phyloP scores from a whole-genome alignment of 495 filamentous ascomycete genomes.

The Neurospora hispaniola region DNA sequence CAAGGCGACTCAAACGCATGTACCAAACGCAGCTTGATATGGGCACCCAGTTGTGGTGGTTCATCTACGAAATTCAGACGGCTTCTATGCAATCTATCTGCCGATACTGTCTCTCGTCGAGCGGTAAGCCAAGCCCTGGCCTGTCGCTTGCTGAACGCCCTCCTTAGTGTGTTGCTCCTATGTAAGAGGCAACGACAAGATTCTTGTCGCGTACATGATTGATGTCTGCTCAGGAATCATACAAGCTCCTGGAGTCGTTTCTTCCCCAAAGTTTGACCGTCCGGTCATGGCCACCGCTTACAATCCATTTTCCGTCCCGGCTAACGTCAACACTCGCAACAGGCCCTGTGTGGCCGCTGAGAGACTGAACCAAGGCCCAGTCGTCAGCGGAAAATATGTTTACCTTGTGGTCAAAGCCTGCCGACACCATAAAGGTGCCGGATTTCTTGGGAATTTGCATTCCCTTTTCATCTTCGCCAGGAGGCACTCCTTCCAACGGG shows the following conservation, averaged over 20 bases:
- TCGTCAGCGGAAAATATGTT: conserved; percentile 94
- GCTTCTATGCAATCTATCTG: background rate
- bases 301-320: conserved; percentile 79
- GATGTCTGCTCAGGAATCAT: conserved; percentile 2
- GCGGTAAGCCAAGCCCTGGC: background rate
- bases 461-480: conserved; percentile 51
- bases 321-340: conserved; percentile 84
- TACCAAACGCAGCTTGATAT: background rate
- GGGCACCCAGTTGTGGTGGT: background rate
- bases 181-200: background rate
- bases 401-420: conserved; percentile 91
- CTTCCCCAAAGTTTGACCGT: conserved; percentile 95
- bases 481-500: conserved; percentile 43
- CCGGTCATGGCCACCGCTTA: conserved; percentile 82
- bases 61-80: background rate
- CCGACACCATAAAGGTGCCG: conserved; percentile 81
- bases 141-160: background rate
- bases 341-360: conserved; percentile 85
- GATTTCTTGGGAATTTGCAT: conserved; percentile 51
- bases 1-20: background rate
- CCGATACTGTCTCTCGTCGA: background rate
- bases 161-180: background rate
- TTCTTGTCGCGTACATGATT: background rate
- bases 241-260: conserved; percentile 54
- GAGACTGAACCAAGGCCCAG: conserved; percentile 78